Conservation (phyloP, 345 rosid genomes). For the Capsella bursapastoris region DNA sequence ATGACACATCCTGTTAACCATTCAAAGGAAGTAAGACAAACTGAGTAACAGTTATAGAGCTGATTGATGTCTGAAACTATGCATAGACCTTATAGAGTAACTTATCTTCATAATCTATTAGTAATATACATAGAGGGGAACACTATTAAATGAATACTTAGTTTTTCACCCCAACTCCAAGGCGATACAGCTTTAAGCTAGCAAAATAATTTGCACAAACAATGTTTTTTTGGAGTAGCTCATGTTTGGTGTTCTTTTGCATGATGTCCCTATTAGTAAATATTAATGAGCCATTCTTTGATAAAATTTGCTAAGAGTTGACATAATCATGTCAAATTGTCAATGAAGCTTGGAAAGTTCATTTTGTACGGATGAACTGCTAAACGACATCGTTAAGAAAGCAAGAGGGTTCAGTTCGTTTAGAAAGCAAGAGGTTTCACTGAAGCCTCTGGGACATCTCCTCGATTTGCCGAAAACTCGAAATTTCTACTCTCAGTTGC, state of each 20-base stretch:
- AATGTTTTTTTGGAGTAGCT: too few species aligned
- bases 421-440: too few species aligned
- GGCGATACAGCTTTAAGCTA: too few species aligned
- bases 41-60: not conserved
- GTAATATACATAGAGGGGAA: not conserved
- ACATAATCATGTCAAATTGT: not conserved
- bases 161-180: too few species aligned
- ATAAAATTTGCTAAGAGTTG: not conserved
- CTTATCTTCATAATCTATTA: not conserved
- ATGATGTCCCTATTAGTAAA: not conserved
- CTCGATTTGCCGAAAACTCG: constrained; percentile 16
- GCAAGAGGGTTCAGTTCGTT: too few species aligned
- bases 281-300: too few species aligned
- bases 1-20: constrained; percentile 20
- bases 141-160: constrained; percentile 17
- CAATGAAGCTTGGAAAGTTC: not conserved
- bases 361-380: too few species aligned
- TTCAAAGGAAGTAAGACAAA: too few species aligned
- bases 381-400: too few species aligned
- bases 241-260: not conserved
- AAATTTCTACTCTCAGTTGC: constrained; percentile 23
- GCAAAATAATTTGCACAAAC: too few species aligned
- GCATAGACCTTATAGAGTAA: not conserved
- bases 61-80: not conserved
- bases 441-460: too few species aligned